Evolutionary conservation across 140 eudicot species (phyloP).

Genomic region (Senecio squalidus): DNA sequence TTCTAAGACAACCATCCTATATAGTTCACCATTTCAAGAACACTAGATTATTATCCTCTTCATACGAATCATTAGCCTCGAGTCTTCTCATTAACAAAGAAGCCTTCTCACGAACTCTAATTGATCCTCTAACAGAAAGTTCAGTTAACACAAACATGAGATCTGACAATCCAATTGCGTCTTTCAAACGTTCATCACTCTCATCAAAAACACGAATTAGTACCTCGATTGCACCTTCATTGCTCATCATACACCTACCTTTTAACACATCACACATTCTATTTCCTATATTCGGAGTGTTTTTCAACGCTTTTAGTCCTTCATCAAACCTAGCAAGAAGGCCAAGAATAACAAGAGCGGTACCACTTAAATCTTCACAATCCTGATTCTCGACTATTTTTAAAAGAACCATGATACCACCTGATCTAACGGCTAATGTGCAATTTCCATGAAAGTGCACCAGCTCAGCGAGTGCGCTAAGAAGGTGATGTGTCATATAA

Average conservation of each 20-base stretch:
- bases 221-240: slow-evolving; percentile 66
- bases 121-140: slow-evolving; percentile 70
- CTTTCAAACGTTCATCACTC: slow-evolving; percentile 58
- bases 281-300: slow-evolving; percentile 37
- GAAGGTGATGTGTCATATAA: slow-evolving; percentile 62
- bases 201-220: slow-evolving; percentile 66
- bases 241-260: slow-evolving; percentile 64
- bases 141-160: slow-evolving; percentile 58
- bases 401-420: slow-evolving; percentile 47
- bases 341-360: slow-evolving; percentile 51
- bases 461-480: slow-evolving; percentile 64
- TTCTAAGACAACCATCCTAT: slow-evolving; percentile 15
- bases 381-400: slow-evolving; percentile 39
- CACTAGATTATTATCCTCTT: slow-evolving; percentile 18
- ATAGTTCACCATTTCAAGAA: slow-evolving; percentile 33
- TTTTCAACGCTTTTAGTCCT: slow-evolving; percentile 54
- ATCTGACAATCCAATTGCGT: slow-evolving; percentile 50
- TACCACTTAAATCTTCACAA: slow-evolving; percentile 59
- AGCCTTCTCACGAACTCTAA: slow-evolving; percentile 61
- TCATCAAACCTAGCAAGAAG: slow-evolving; percentile 69
- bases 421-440: slow-evolving; percentile 65
- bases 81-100: slow-evolving; percentile 55
- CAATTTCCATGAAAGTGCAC: slow-evolving; percentile 73
- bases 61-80: slow-evolving; percentile 39
- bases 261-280: slow-evolving; percentile 49